Evolutionary conservation across 148 eudicot genomes (phyloP).

Genomic region (Fagopyrum tataricum): DNA sequence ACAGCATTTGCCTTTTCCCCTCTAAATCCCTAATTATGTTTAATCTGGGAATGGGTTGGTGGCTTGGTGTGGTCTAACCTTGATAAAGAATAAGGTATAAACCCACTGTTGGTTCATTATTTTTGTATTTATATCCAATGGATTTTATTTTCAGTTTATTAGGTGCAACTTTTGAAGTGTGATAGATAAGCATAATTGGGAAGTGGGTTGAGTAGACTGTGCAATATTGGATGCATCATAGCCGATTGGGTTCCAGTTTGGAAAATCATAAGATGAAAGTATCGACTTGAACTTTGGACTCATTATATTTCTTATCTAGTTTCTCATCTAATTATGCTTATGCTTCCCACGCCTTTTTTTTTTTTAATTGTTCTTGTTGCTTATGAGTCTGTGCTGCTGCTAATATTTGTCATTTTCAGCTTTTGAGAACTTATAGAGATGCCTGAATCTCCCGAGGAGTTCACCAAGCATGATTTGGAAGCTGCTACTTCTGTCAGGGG

Average conservation of each 20-base stretch:
- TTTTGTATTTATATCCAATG: neutral
- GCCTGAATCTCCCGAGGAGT: slow-evolving; percentile 3
- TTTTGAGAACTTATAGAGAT: slow-evolving; percentile 3
- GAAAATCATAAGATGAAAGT: neutral
- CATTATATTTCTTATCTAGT: neutral
- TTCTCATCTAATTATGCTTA: neutral
- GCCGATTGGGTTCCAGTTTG: neutral
- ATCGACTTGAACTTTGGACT: neutral
- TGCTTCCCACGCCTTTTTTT: neutral
- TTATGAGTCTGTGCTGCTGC: neutral
- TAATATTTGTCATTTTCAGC: neutral
- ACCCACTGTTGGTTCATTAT: neutral
- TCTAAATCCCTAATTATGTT: neutral
- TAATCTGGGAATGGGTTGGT: neutral
- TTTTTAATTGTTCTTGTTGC: neutral
- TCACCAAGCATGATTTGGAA: slow-evolving; percentile 8
- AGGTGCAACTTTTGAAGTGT: neutral
- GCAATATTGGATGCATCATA: neutral
- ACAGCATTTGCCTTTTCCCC: neutral
- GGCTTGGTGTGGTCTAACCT: neutral
- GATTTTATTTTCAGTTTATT: neutral
- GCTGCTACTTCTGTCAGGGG: slow-evolving; percentile 17
- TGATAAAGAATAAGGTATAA: neutral
- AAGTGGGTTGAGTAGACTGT: neutral
- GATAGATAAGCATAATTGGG: neutral